Evolutionary conservation across 345 rosid genomes (phyloP).

Genomic region (Mallotus nudiflorus): DNA sequence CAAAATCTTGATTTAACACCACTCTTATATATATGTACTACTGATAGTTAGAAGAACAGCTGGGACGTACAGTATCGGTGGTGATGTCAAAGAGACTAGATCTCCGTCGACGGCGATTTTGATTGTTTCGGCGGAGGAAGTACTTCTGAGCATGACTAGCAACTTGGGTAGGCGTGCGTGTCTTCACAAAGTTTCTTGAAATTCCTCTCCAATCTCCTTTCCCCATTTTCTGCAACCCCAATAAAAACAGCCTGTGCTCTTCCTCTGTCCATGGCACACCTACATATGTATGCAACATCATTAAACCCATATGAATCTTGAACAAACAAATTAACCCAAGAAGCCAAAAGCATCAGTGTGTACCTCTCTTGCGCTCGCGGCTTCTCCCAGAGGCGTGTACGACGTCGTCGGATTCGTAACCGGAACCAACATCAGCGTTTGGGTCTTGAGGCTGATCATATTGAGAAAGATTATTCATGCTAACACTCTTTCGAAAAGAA

Average conservation of each 20-base stretch:
- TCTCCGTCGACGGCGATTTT: constrained; percentile 67
- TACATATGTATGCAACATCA: constrained; percentile 6
- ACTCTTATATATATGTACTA: not conserved
- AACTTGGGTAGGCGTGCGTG: constrained; percentile 79
- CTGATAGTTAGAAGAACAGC: not conserved
- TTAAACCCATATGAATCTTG: not conserved
- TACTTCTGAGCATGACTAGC: constrained; percentile 89
- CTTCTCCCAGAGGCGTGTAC: constrained; percentile 60
- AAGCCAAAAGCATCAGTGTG: not conserved
- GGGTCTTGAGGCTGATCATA: constrained; percentile 49
- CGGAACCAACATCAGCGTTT: constrained; percentile 44
- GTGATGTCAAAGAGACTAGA: constrained; percentile 79
- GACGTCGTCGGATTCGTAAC: constrained; percentile 75
- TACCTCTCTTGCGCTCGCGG: constrained; percentile 80
- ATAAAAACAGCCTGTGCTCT: constrained; percentile 60
- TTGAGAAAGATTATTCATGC: constrained; percentile 70
- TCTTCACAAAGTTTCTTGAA: constrained; percentile 73
- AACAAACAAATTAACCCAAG: not conserved
- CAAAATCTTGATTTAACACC: no score
- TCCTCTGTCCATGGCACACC: constrained; percentile 90
- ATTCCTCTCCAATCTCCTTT: constrained; percentile 89
- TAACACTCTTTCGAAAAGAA: constrained; percentile 62
- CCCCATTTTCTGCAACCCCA: constrained; percentile 68
- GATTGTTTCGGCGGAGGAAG: constrained; percentile 64
- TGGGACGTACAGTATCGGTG: constrained; percentile 43